Evolutionary conservation across 768 basidiomycete genomes (phyloP), one percentile per base, ranked within the genome.

Genomic region (Boletus pseudo-olivaceus): DNA sequence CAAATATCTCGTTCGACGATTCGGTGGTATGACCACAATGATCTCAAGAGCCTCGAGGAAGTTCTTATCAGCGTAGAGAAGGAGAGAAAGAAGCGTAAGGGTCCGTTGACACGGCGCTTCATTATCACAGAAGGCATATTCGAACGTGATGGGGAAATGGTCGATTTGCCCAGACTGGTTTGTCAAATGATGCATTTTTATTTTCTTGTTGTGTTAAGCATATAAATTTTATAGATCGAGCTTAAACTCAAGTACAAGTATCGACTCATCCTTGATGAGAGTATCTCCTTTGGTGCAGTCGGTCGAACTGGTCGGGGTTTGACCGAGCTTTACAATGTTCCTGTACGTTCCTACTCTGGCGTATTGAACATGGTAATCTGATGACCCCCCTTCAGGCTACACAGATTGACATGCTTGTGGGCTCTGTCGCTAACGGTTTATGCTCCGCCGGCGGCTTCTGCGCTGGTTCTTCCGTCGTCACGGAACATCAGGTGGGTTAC

Each of bases 121-220:
- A 98, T 98, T 66, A 82, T 99, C 48, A 94, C 96, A 0, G 97
- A 98, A 67, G 97, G 97, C 38, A 87, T 99, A 42, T 98, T 97
- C 64, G 93, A 98, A 72, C 89, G 87, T 65, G 93, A 98, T 62
- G 97, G 95, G 11, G 83, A 81, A 54, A 93, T 98, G 83, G 79
- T 86, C 48, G 94, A 99, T 72, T 71, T 99, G 34, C 95, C 96
- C 5, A 92, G 89, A 67, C 77, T 98, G 54, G 94, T 96, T 57
- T 55, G 91, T 56, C n/a, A 27, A 49, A 7, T 37, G 20, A 33
- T 46, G 1, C 20, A 5, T 27, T 20, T 40, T 37, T 11, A 1
- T 39, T 20, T n/a, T 34, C 23, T 40, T 30, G 9, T 49, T 38
- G 6, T 33, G 20, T 57, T 49, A 43, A 62, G 7, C 27, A 2